These are phyloP conservation scores for Camelina hispida DNA, from an alignment of 345 rosid genomes.

Conservation along the genomic window DNA sequence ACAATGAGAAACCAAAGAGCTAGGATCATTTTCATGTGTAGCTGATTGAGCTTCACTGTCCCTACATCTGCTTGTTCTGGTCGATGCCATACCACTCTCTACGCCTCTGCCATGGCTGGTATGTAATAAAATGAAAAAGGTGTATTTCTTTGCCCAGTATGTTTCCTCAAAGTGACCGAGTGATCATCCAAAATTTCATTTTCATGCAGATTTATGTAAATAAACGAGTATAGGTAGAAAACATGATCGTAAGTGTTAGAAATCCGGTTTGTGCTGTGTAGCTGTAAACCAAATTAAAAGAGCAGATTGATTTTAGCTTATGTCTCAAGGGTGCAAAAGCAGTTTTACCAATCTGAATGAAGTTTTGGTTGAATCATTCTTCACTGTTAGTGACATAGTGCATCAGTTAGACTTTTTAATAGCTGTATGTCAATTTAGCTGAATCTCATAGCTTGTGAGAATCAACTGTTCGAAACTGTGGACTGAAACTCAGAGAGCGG, in stretches of 20 bases:
- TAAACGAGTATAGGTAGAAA: not conserved
- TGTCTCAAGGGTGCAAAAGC: not conserved
- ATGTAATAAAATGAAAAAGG: not conserved
- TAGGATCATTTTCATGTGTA: not conserved
- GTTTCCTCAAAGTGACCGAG: not conserved
- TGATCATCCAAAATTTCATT: not conserved
- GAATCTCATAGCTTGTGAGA: conserved; percentile 13
- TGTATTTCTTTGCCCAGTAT: not conserved
- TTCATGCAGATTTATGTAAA: not conserved
- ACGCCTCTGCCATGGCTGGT: not conserved
- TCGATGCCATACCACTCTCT: conserved; percentile 3
- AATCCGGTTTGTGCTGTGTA: not conserved
- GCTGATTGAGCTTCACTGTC: not conserved
- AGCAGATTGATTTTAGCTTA: not conserved
- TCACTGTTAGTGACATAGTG: conserved; percentile 9
- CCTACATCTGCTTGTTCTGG: not conserved
- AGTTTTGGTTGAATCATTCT: not conserved
- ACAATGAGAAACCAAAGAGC: not conserved
- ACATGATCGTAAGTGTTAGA: not conserved
- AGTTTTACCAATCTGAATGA: not conserved
- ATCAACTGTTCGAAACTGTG: not conserved
- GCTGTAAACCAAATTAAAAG: not conserved
- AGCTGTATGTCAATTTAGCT: not conserved
- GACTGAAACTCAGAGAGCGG: conserved; percentile 28
- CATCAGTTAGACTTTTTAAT: not conserved